Evolutionary conservation across 106 monocot species (phyloP).

Genomic region (Hemerocallis citrina): DNA sequence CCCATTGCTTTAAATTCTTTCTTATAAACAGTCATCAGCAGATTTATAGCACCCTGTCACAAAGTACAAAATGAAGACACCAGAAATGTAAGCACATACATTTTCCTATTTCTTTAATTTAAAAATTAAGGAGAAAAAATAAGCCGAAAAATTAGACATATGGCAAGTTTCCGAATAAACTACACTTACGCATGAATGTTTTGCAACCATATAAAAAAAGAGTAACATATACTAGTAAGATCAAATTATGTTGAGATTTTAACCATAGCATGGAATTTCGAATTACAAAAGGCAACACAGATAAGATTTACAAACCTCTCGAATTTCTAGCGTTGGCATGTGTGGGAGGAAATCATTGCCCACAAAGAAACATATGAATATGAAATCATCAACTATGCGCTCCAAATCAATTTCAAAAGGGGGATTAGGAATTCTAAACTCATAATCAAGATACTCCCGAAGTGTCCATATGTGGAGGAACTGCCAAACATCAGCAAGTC

Average conservation of each 20-base stretch:
- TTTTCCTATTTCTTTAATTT: not conserved
- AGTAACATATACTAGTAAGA: not conserved
- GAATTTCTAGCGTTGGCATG: slow-evolving; percentile 96
- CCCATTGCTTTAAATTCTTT: slow-evolving; percentile 76
- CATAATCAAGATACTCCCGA: slow-evolving; percentile 84
- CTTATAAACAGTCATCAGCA: slow-evolving; percentile 87
- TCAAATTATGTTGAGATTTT: not conserved
- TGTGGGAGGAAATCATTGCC: slow-evolving; percentile 99
- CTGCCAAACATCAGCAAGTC: slow-evolving; percentile 46
- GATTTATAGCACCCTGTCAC: slow-evolving; percentile 83
- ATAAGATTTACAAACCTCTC: slow-evolving; percentile 49
- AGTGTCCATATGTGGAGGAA: slow-evolving; percentile 98
- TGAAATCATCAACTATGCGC: slow-evolving; percentile 95
- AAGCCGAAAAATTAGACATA: not conserved
- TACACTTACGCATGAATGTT: not conserved
- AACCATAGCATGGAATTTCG: not conserved
- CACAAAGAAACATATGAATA: slow-evolving; percentile 95
- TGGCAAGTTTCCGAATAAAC: not conserved
- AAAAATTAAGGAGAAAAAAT: too few species aligned
- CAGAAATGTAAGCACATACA: not conserved
- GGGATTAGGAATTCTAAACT: slow-evolving; percentile 78
- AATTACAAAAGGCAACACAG: not conserved
- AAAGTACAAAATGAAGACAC: slow-evolving; percentile 5
- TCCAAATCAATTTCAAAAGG: slow-evolving; percentile 83
- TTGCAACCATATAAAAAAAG: not conserved